Evolutionary conservation across 768 basidiomycete species (phyloP).

Genomic region (Polyporus arcularius): DNA sequence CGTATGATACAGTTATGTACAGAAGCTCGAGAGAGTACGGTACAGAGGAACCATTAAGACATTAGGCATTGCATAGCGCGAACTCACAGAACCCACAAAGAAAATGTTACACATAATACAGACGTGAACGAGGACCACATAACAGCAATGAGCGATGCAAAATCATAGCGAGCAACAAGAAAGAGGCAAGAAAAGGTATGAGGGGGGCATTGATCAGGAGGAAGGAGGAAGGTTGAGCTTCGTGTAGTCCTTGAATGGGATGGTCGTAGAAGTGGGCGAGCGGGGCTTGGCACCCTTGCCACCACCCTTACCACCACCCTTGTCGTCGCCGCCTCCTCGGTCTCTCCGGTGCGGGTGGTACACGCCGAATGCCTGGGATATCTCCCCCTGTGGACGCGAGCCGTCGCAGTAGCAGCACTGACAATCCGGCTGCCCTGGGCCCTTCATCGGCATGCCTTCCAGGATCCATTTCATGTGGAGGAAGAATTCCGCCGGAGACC

Average conservation of each 20-base stretch:
- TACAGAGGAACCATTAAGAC: too few species aligned
- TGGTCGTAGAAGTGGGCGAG: slow-evolving; percentile 3
- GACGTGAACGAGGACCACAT: not conserved
- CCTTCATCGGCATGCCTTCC: slow-evolving; percentile 19
- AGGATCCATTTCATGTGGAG: slow-evolving; percentile 26
- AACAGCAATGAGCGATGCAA: not conserved
- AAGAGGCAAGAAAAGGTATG: not conserved
- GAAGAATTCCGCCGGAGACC: slow-evolving; percentile 29
- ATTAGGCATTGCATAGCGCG: too few species aligned
- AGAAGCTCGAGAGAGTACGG: too few species aligned
- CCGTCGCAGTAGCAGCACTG: slow-evolving; percentile 28
- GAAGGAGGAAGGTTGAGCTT: slow-evolving; percentile 5
- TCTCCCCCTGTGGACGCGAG: slow-evolving; percentile 20
- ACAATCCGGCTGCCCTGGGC: slow-evolving; percentile 19
- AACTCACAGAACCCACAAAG: too few species aligned
- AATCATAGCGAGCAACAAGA: not conserved
- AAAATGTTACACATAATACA: not conserved
- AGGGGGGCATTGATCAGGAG: not conserved
- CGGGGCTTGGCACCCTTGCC: not conserved
- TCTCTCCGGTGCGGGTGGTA: slow-evolving; percentile 10
- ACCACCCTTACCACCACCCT: slow-evolving; percentile 5
- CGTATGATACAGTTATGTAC: not conserved
- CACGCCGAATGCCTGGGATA: slow-evolving; percentile 13
- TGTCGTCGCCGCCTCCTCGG: not conserved
- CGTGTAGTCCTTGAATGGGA: slow-evolving; percentile 25